A percentile compares a stretch with the other conserved stretches of the same genome.
These are phyloP conservation scores for Hysterium pulicare DNA, from an alignment of 2,329 filamentous ascomycete species.

Conservation along the genomic window DNA sequence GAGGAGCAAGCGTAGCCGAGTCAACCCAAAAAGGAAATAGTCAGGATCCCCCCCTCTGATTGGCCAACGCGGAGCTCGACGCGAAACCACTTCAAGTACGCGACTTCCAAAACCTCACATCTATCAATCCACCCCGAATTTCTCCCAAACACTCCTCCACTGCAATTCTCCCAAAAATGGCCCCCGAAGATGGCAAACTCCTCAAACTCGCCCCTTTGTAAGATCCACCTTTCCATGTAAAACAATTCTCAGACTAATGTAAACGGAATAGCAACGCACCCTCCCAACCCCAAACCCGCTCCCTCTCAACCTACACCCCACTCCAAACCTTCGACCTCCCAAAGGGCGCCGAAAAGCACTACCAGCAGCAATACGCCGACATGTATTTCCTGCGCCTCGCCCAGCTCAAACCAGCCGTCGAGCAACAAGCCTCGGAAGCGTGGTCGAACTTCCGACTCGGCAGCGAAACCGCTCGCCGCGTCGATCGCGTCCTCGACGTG, in stretches of 20 bases:
- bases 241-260: background rate
- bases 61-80: background rate
- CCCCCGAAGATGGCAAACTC: conserved; percentile 16
- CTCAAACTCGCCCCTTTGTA: conserved; percentile 30
- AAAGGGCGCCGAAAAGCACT: conserved; percentile 62
- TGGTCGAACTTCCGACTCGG: conserved; percentile 77
- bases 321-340: conserved; percentile 72
- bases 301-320: conserved; percentile 65
- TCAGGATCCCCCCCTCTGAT: background rate
- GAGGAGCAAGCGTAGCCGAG: too few relatives aligned
- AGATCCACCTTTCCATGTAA: conserved; percentile 4
- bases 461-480: conserved; percentile 69
- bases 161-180: conserved; percentile 19
- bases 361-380: conserved; percentile 93
- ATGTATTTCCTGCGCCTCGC: conserved; percentile 94
- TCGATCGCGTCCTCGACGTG: conserved; percentile 90
- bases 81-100: background rate
- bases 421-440: conserved; percentile 66
- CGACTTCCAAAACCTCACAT: background rate
- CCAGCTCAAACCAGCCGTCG: conserved; percentile 80
- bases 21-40: background rate
- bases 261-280: conserved; percentile 21
- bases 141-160: background rate
- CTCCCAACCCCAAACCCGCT: conserved; percentile 18
- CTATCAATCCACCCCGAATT: background rate